Conservation (phyloP, 2,329 filamentous ascomycete species). For the Geosmithia flava region DNA sequence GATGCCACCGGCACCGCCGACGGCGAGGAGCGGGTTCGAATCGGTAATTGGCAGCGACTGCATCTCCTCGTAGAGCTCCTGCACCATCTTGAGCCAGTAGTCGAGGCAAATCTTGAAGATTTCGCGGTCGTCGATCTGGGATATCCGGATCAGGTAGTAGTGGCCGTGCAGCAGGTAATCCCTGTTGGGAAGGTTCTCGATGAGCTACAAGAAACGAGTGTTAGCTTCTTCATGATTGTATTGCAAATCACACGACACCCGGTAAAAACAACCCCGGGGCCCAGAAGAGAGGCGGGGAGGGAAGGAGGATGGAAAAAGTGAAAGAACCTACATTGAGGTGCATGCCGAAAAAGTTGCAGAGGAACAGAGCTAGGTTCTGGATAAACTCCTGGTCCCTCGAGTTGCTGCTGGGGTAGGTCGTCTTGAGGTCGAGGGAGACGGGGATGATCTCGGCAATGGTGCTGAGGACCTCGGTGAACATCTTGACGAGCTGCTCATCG, state of each 20-base stretch:
- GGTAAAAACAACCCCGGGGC: too few relatives aligned
- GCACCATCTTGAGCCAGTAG: constrained; percentile 98
- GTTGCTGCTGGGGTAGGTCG: constrained; percentile 84
- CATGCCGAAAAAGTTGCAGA: constrained; percentile 93
- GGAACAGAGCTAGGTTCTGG: constrained; percentile 88
- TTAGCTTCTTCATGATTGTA: constrained; percentile 4
- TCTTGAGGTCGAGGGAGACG: constrained; percentile 77
- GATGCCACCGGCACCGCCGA: constrained; percentile 53
- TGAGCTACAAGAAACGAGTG: constrained; percentile 53
- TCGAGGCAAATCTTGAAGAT: constrained; percentile 99
- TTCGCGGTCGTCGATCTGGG: constrained; percentile 95
- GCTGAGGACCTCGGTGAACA: constrained; percentile 95
- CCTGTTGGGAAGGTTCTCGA: constrained; percentile 89
- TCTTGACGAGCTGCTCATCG: constrained; percentile 89
- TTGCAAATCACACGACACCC: too few relatives aligned
- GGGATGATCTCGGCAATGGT: constrained; percentile 92
- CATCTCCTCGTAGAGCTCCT: constrained; percentile 98
- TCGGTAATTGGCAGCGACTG: constrained; percentile 90
- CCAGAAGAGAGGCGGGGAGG: too few relatives aligned
- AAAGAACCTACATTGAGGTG: constrained; percentile 59
- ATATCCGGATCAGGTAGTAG: constrained; percentile 96
- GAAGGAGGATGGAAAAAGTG: not conserved
- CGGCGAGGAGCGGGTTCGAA: constrained; percentile 75
- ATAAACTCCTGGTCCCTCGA: constrained; percentile 94
- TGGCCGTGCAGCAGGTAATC: constrained; percentile 94